A percentile compares a stretch with the other conserved stretches of the same genome.
phyloP scores from a whole-genome alignment of 768 basidiomycete genomes.

The Macrolepiota albuminosa region DNA sequence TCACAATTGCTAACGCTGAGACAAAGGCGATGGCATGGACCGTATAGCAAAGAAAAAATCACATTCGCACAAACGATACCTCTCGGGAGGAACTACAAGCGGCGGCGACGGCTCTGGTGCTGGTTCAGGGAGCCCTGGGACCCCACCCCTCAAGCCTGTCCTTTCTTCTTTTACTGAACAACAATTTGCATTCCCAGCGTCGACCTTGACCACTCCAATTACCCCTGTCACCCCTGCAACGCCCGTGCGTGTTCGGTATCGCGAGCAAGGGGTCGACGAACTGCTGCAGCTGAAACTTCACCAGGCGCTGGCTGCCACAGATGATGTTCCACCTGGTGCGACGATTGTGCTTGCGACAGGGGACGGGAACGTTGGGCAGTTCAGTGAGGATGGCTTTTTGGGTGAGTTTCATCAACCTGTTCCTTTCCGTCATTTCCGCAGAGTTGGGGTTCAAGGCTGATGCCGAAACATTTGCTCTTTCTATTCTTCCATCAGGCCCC shows the following conservation, averaged over 20 bases:
- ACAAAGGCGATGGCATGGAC: constrained; percentile 50
- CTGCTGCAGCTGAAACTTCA: constrained; percentile 89
- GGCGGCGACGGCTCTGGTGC: background rate
- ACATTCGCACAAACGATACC: constrained; percentile 13
- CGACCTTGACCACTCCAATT: background rate
- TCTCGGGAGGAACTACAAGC: constrained; percentile 11
- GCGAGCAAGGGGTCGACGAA: constrained; percentile 95
- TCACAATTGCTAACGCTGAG: background rate
- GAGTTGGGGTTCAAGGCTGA: background rate
- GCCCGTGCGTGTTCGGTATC: constrained; percentile 50
- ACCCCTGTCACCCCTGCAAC: background rate
- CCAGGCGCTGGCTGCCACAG: constrained; percentile 72
- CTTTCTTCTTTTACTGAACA: background rate
- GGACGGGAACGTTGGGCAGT: constrained; percentile 89
- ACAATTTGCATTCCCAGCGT: background rate
- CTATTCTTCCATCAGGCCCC: constrained; percentile 34
- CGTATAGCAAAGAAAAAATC: constrained; percentile 26
- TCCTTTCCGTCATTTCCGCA: background rate
- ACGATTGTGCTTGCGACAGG: constrained; percentile 93
- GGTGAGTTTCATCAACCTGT: constrained; percentile 6
- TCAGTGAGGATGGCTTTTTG: constrained; percentile 85
- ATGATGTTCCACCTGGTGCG: constrained; percentile 57
- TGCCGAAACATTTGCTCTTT: background rate
- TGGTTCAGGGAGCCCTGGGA: background rate
- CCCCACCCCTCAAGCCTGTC: background rate